Conservation (phyloP, 352 stramenopile genomes). For the Pythium scleroteichum region DNA sequence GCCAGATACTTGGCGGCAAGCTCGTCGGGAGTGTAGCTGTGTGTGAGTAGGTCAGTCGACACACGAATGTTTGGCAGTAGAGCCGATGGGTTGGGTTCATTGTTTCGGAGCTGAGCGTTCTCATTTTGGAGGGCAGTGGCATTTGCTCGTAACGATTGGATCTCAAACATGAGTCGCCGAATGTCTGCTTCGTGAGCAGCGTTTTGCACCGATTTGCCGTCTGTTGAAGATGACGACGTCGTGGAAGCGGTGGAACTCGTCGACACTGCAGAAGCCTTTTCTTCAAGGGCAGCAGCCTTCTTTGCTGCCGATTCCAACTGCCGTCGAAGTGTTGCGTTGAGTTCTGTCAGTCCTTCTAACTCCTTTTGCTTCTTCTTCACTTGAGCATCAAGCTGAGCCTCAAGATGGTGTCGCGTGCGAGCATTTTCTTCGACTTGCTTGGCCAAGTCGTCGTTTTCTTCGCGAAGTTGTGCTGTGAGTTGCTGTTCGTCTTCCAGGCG, state of each 20-base stretch:
- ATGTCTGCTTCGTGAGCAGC: slow-evolving; percentile 20
- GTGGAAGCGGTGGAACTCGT: slow-evolving; percentile 24
- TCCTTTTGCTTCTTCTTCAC: slow-evolving; percentile 55
- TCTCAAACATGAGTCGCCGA: slow-evolving; percentile 38
- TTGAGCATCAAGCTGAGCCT: slow-evolving; percentile 27
- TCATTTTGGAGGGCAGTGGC: slow-evolving; percentile 59
- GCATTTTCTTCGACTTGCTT: slow-evolving; percentile 25
- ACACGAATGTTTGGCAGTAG: slow-evolving; percentile 49
- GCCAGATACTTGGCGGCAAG: slow-evolving; percentile 88
- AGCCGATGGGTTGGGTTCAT: slow-evolving; percentile 40
- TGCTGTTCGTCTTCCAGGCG: slow-evolving; percentile 49
- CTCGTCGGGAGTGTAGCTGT: slow-evolving; percentile 66
- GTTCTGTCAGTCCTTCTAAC: slow-evolving; percentile 48
- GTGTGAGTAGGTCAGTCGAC: slow-evolving; percentile 63
- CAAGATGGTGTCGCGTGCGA: slow-evolving; percentile 13
- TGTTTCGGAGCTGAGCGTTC: slow-evolving; percentile 51
- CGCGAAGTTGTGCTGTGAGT: slow-evolving; percentile 41
- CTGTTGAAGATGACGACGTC: slow-evolving; percentile 15
- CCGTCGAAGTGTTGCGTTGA: slow-evolving; percentile 51
- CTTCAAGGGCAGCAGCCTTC: slow-evolving; percentile 43
- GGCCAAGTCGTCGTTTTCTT: slow-evolving; percentile 47
- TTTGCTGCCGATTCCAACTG: slow-evolving; percentile 53
- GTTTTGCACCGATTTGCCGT: background rate
- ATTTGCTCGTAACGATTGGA: slow-evolving; percentile 53
- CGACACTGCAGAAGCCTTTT: slow-evolving; percentile 41